Percentiles rank a stretch among this genome's conserved stretches.
These are phyloP conservation scores for Ophiocordyceps camponoti-leonardi DNA, from an alignment of 2,329 filamentous ascomycete genomes.

Conservation along the genomic window DNA sequence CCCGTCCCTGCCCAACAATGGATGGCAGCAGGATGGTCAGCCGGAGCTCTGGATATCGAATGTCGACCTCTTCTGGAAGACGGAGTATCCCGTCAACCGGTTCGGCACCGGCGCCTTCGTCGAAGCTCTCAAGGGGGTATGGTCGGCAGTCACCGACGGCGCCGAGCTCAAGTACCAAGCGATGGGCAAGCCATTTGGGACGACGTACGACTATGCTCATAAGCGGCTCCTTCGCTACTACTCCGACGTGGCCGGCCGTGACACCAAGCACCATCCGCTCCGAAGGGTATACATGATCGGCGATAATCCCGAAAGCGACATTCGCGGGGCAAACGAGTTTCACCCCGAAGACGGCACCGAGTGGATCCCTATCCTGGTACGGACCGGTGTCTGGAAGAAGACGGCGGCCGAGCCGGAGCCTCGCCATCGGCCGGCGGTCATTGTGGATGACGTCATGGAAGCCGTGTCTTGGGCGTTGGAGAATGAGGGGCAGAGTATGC, in stretches of 20 bases:
- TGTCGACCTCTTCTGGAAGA: constrained; percentile 78
- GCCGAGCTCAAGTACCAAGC: constrained; percentile 42
- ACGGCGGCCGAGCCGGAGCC: constrained; percentile 27
- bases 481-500: constrained; percentile 27
- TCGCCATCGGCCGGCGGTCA: constrained; percentile 41
- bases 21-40: constrained; percentile 72
- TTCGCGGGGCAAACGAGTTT: constrained; percentile 70
- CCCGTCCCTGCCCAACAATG: constrained; percentile 44
- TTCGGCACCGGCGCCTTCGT: constrained; percentile 87
- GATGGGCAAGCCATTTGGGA: constrained; percentile 66
- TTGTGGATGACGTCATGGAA: constrained; percentile 58
- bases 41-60: constrained; percentile 78
- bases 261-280: constrained; percentile 30
- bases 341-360: constrained; percentile 46
- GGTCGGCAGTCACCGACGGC: constrained; percentile 52
- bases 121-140: constrained; percentile 64
- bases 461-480: constrained; percentile 64
- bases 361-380: constrained; percentile 64
- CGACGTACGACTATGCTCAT: constrained; percentile 66
- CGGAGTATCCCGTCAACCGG: constrained; percentile 66
- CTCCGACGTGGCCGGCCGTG: constrained; percentile 9
- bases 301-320: constrained; percentile 79
- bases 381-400: constrained; percentile 56
- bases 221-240: constrained; percentile 47
- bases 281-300: constrained; percentile 85